These are phyloP conservation scores for Brassica carinata DNA, from an alignment of 345 rosid species.

Conservation along the genomic window DNA sequence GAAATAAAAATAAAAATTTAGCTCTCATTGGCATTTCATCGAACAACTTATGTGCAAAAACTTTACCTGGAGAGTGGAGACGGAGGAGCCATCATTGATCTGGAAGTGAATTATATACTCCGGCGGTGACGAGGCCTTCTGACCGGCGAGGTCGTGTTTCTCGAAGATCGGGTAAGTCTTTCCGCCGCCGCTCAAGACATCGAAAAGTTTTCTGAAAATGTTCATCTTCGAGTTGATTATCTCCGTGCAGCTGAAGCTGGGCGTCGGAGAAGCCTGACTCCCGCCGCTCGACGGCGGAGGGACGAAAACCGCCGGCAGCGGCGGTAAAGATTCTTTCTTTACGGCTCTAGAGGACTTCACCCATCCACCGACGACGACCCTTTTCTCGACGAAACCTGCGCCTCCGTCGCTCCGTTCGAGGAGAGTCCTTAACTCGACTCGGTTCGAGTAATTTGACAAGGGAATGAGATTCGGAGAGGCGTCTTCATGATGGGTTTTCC, in stretches of 20 bases:
- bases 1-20: too few species aligned
- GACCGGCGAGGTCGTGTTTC: conserved; percentile 45
- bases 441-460: conserved; percentile 56
- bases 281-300: conserved; percentile 28
- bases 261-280: conserved; percentile 14
- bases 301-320: neutral
- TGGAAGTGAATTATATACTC: conserved; percentile 41
- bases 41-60: neutral
- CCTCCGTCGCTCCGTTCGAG: conserved; percentile 54
- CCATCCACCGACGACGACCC: conserved; percentile 88
- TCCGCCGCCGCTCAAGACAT: conserved; percentile 59
- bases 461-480: neutral
- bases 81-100: conserved; percentile 82
- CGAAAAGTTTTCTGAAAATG: conserved; percentile 56
- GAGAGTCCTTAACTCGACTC: conserved; percentile 61
- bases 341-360: conserved; percentile 71
- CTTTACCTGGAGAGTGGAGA: conserved; percentile 59
- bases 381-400: conserved; percentile 46
- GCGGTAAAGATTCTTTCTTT: conserved; percentile 44
- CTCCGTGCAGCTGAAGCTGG: conserved; percentile 56
- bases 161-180: conserved; percentile 39
- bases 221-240: conserved; percentile 68
- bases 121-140: conserved; percentile 39
- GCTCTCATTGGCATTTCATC: conserved; percentile 22
- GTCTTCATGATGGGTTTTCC: neutral